Percentiles rank a stretch among this genome's conserved stretches.
Evolutionary conservation across 306 rosid species (phyloP).

Genomic region (Mimosa bimucronata): DNA sequence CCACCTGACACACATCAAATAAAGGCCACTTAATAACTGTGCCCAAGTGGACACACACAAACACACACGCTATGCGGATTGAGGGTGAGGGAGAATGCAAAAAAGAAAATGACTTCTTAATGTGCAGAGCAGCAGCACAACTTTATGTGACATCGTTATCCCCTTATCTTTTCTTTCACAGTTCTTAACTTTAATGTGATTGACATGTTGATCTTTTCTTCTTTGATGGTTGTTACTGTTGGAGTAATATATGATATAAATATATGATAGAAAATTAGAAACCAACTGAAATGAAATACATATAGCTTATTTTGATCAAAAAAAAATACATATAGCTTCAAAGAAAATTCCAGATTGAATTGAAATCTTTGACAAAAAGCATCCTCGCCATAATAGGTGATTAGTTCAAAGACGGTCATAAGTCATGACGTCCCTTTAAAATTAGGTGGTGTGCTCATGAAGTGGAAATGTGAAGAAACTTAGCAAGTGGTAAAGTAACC

Average conservation of each 20-base stretch:
- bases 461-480: conserved; percentile 41
- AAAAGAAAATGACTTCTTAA: conserved; percentile 35
- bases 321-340: neutral
- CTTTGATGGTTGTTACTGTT: neutral
- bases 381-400: conserved; percentile 35
- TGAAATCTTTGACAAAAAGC: conserved; percentile 38
- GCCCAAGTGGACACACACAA: conserved; percentile 15
- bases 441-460: conserved; percentile 40
- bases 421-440: conserved; percentile 37
- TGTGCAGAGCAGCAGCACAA: neutral
- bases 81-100: neutral
- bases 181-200: neutral
- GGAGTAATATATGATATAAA: neutral
- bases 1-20: conserved; percentile 44
- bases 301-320: too few species aligned
- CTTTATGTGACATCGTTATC: conserved; percentile 22
- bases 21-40: neutral
- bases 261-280: too few species aligned
- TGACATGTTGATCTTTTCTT: neutral
- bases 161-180: neutral
- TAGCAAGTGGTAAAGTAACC: conserved; percentile 42
- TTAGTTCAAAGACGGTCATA: conserved; percentile 26
- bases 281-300: too few species aligned
- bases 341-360: conserved; percentile 12
- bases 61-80: conserved; percentile 29